Conservation (phyloP, 2,329 filamentous ascomycete species). For the Fusarium humuli region DNA sequence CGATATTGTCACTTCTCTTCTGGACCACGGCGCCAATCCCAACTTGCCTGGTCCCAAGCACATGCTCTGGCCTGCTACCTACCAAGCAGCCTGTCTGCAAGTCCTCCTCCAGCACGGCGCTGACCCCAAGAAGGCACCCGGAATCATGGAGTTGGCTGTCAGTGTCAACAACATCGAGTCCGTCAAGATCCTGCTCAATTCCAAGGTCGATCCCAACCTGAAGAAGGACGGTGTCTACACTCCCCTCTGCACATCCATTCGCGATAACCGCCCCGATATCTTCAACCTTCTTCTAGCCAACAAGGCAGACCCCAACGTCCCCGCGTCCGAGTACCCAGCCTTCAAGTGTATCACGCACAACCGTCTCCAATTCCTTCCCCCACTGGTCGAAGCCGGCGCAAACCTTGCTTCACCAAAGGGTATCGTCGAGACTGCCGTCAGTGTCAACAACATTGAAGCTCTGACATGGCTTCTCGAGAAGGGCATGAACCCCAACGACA, state of each 20-base stretch:
- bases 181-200: constrained; percentile 66
- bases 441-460: constrained; percentile 70
- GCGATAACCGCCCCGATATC: constrained; percentile 72
- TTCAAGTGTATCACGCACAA: constrained; percentile 78
- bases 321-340: constrained; percentile 72
- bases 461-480: constrained; percentile 70
- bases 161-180: constrained; percentile 73
- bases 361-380: constrained; percentile 69
- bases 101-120: constrained; percentile 70
- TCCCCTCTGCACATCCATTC: constrained; percentile 74
- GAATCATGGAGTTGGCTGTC: constrained; percentile 72
- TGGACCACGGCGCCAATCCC: constrained; percentile 71
- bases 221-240: constrained; percentile 76
- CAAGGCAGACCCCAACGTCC: constrained; percentile 72
- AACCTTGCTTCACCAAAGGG: constrained; percentile 70
- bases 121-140: constrained; percentile 69
- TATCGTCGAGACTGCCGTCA: constrained; percentile 73
- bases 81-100: constrained; percentile 68
- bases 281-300: constrained; percentile 67
- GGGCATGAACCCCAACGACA: constrained; percentile 70
- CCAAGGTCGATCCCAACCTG: constrained; percentile 69
- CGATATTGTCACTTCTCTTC: constrained; percentile 64
- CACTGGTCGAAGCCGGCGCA: constrained; percentile 69
- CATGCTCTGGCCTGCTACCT: constrained; percentile 73
- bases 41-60: constrained; percentile 78